These are phyloP conservation scores for rapeseed (Brassica napus) DNA, from an alignment of 345 rosid genomes.

Conservation along the genomic window DNA sequence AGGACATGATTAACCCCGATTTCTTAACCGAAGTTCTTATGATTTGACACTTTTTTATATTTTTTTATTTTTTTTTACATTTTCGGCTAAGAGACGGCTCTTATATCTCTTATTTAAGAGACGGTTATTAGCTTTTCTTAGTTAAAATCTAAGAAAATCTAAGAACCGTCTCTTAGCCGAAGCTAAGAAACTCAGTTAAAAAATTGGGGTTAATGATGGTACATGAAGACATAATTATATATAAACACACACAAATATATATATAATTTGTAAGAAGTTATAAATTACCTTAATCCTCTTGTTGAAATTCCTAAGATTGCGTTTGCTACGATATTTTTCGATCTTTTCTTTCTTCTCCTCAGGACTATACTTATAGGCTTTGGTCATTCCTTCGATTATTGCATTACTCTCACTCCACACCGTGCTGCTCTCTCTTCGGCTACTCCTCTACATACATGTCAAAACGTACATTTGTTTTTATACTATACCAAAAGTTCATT, in stretches of 20 bases:
- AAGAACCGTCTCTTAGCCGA: too few species aligned
- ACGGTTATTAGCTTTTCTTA: too few species aligned
- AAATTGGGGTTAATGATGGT: too few species aligned
- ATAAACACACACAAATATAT: neutral
- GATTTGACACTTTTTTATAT: too few species aligned
- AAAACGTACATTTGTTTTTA: neutral
- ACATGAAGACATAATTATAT: neutral
- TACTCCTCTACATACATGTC: constrained; percentile 39
- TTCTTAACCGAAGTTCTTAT: too few species aligned
- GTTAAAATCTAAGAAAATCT: too few species aligned
- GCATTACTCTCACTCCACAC: constrained; percentile 75
- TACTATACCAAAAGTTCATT: neutral
- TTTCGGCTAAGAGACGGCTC: too few species aligned
- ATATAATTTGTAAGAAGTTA: too few species aligned
- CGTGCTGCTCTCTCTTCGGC: constrained; percentile 55
- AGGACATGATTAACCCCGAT: too few species aligned
- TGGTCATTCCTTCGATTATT: constrained; percentile 85
- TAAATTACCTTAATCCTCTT: constrained; percentile 84
- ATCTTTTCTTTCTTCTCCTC: constrained; percentile 90
- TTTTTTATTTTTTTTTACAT: too few species aligned
- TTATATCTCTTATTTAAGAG: too few species aligned
- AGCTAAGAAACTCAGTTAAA: too few species aligned
- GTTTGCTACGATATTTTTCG: constrained; percentile 82
- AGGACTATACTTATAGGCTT: constrained; percentile 73
- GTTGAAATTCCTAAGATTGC: constrained; percentile 85